Evolutionary conservation across 2,329 filamentous ascomycete species (phyloP).

Genomic region (Pezicula carpinea): DNA sequence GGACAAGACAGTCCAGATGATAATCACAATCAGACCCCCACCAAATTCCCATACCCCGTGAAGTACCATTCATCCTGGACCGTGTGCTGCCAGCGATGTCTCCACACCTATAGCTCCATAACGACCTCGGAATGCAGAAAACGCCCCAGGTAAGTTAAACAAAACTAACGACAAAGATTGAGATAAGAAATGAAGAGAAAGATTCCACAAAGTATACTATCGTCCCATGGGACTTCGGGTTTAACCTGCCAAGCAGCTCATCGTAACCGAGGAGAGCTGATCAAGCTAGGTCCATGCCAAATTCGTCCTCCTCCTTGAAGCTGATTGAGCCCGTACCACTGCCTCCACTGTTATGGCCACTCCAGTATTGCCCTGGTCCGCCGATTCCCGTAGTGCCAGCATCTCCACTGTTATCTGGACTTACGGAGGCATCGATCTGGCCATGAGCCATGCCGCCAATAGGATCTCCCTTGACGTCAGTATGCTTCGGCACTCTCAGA

Average conservation of each 20-base stretch:
- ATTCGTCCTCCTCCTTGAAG: slow-evolving; percentile 95
- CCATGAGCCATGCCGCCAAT: slow-evolving; percentile 44
- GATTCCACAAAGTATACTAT: slow-evolving; percentile 8
- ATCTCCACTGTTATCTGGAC: slow-evolving; percentile 37
- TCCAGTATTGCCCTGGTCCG: slow-evolving; percentile 52
- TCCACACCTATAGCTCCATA: slow-evolving; percentile 17
- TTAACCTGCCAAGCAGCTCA: neutral
- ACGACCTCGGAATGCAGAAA: slow-evolving; percentile 29
- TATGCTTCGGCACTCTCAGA: slow-evolving; percentile 87
- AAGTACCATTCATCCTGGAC: slow-evolving; percentile 7
- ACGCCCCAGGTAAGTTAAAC: slow-evolving; percentile 25
- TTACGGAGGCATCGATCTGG: slow-evolving; percentile 43
- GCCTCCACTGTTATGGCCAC: slow-evolving; percentile 66
- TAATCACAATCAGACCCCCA: neutral
- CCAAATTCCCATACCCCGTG: slow-evolving; percentile 5
- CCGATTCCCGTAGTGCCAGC: slow-evolving; percentile 23
- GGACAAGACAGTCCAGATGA: slow-evolving; percentile 18
- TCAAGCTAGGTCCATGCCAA: slow-evolving; percentile 69
- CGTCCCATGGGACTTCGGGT: no score
- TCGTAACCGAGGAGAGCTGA: slow-evolving; percentile 20
- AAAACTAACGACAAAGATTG: slow-evolving; percentile 21
- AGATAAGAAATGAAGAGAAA: slow-evolving; percentile 15
- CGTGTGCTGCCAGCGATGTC: slow-evolving; percentile 21
- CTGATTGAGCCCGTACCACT: slow-evolving; percentile 63
- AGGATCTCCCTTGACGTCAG: slow-evolving; percentile 81